Conservation (phyloP, 345 rosid species). For the Gossypium arboreum region DNA sequence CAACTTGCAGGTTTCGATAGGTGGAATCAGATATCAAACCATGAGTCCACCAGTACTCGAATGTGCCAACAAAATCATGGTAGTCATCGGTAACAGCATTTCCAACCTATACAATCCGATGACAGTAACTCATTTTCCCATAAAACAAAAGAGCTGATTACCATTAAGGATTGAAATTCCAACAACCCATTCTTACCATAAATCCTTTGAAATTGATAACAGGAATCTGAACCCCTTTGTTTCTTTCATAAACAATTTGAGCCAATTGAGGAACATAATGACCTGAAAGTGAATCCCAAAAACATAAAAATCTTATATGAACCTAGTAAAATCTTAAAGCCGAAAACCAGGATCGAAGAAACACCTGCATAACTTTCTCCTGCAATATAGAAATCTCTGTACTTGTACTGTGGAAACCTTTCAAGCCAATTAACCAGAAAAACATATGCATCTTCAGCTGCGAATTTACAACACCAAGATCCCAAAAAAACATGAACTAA, state of each 20-base stretch:
- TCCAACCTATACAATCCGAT: conserved; percentile 51
- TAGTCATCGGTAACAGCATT: conserved; percentile 93
- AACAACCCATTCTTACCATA: conserved; percentile 42
- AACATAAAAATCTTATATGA: background rate
- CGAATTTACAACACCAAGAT: conserved; percentile 21
- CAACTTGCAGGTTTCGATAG: conserved; percentile 43
- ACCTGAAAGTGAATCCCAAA: conserved; percentile 40
- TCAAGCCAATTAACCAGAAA: conserved; percentile 86
- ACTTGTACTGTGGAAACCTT: conserved; percentile 92
- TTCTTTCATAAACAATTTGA: conserved; percentile 58
- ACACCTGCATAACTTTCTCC: conserved; percentile 98
- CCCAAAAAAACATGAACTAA: background rate
- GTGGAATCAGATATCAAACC: conserved; percentile 93
- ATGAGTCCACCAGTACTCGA: conserved; percentile 97
- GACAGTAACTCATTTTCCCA: background rate
- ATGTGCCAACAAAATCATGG: conserved; percentile 71
- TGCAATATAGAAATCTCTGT: conserved; percentile 83
- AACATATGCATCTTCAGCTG: conserved; percentile 84
- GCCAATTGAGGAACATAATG: conserved; percentile 98
- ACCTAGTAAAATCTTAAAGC: background rate
- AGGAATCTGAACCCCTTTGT: conserved; percentile 59
- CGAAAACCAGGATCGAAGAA: background rate
- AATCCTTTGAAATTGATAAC: conserved; percentile 84
- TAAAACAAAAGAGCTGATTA: background rate
- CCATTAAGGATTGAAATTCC: background rate